A percentile compares a stretch with the other conserved stretches of the same genome.
Evolutionary conservation across 192 early-diverging fungal genomes (phyloP).

Genomic region (Linnemannia hyalina): DNA sequence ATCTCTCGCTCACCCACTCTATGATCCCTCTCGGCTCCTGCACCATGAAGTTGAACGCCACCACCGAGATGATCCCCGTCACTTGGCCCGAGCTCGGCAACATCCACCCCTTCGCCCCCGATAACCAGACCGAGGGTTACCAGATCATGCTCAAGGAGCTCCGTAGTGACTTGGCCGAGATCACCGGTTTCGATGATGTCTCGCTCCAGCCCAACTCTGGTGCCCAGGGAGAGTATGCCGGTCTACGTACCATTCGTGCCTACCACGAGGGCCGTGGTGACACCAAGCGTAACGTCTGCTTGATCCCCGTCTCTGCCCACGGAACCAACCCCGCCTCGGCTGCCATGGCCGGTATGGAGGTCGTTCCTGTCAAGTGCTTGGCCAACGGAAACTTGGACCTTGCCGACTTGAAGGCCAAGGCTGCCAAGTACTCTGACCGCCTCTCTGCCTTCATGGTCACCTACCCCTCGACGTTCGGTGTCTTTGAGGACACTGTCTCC

Average conservation of each 20-base stretch:
- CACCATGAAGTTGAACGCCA: slow-evolving; percentile 99
- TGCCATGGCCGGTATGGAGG: slow-evolving; percentile 96
- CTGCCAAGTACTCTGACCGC: slow-evolving; percentile 84
- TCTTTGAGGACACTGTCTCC: slow-evolving; percentile 92
- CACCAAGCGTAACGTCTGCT: slow-evolving; percentile 88
- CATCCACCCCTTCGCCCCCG: slow-evolving; percentile 97
- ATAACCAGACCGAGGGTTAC: slow-evolving; percentile 96
- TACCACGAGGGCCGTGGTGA: slow-evolving; percentile 91
- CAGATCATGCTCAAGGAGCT: slow-evolving; percentile 89
- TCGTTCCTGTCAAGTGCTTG: slow-evolving; percentile 94
- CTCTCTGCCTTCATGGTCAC: slow-evolving; percentile 99
- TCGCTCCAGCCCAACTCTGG: slow-evolving; percentile 99
- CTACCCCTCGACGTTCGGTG: slow-evolving; percentile 98
- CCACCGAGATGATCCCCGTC: slow-evolving; percentile 99
- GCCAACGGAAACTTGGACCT: slow-evolving; percentile 94
- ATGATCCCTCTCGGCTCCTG: slow-evolving; percentile 99
- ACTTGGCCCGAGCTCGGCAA: slow-evolving; percentile 97
- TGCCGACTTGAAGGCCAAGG: slow-evolving; percentile 90
- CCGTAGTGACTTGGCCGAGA: slow-evolving; percentile 87
- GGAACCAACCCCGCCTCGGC: slow-evolving; percentile 99
- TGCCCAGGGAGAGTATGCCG: slow-evolving; percentile 99
- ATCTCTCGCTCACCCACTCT: slow-evolving; percentile 97
- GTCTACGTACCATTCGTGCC: slow-evolving; percentile 94
- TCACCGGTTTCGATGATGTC: slow-evolving; percentile 95
- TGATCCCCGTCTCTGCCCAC: slow-evolving; percentile 99